Conservation (phyloP, 2,329 filamentous ascomycete species). For the Boeremia exigua region DNA sequence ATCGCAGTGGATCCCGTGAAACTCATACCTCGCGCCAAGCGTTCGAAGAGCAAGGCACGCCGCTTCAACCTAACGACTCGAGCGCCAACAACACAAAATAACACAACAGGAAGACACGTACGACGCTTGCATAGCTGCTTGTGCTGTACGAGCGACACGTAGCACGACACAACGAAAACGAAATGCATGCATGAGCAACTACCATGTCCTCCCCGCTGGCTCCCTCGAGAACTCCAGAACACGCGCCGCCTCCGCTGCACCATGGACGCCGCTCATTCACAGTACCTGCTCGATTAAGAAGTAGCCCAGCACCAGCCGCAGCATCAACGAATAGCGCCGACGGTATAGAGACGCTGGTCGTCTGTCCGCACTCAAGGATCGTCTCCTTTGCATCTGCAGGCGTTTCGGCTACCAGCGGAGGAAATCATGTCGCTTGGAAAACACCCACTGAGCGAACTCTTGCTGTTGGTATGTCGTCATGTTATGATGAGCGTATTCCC, state of each 20-base stretch:
- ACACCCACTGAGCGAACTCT: slow-evolving; percentile 81
- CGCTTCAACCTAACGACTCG: slow-evolving; percentile 1
- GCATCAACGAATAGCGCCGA: slow-evolving; percentile 50
- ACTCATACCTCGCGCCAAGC: slow-evolving; percentile 15
- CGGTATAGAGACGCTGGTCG: slow-evolving; percentile 73
- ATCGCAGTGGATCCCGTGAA: slow-evolving; percentile 16
- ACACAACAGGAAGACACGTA: slow-evolving; percentile 5
- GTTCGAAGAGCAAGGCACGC: slow-evolving; percentile 16
- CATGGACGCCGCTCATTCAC: slow-evolving; percentile 55
- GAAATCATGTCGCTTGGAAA: slow-evolving; percentile 71
- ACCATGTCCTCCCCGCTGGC: slow-evolving; percentile 42
- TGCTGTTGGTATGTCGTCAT: slow-evolving; percentile 67
- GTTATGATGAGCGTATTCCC: not conserved
- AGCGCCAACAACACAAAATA: slow-evolving; percentile 9
- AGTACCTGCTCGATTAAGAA: slow-evolving; percentile 51
- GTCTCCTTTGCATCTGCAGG: slow-evolving; percentile 63
- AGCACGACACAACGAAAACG: slow-evolving; percentile 3
- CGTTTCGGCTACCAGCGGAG: slow-evolving; percentile 40
- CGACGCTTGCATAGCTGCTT: not conserved
- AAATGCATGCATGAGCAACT: slow-evolving; percentile 38
- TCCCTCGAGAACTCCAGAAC: slow-evolving; percentile 34
- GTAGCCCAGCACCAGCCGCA: slow-evolving; percentile 36
- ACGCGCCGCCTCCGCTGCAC: slow-evolving; percentile 29
- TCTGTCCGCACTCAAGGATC: slow-evolving; percentile 75
- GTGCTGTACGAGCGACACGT: slow-evolving; percentile 3